Evolutionary conservation across 2,329 filamentous ascomycete genomes (phyloP), one percentile per base, ranked within the genome.

Genomic region (Atkinsonella hypoxylon): DNA sequence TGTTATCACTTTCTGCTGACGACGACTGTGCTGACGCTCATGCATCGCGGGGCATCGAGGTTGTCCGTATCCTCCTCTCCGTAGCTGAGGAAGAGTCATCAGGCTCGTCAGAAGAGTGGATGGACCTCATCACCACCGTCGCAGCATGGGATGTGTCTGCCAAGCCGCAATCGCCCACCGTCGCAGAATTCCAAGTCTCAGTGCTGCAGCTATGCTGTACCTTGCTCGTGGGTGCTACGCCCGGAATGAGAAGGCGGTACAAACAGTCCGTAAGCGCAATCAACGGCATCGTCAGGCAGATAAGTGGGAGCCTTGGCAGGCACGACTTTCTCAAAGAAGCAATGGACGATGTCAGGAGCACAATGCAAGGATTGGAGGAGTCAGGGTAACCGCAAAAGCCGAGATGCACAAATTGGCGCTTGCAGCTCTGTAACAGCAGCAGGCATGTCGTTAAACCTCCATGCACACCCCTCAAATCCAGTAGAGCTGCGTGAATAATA

Each of bases 161-260:
- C 51, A 55, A 58, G 47, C 58, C 57, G 20, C 55, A 52, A 45
- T 47, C 57, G 2, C 46, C 55, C 7, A 47, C 58, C 0, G 59
- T 70, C 3, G 62, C 66, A n/a, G 79, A 82, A 52, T 72, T 78
- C 47, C 68, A 74, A 44, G 66, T 78, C 4, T 76, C 76, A 1
- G 70, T 72, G 30, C 60, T 83, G 47, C 78, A 82, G 61, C 70
- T 84, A 1, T 76, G 74, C 20, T 70, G 75, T 12, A 68, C 72
- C 2, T 59, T 83, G n/a, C 61, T 83, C 30, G 65, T 59, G 1
- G 69, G 70, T 30, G 70, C 76, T 18, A 70, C 65, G 6, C 56
- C 61, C 1, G 75, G 74, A 0, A 67, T 78, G 66, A 65, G 67
- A 51, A 72, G 64, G 56, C 68, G 78, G 17, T 79, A 79, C 54